A percentile compares a stretch with the other conserved stretches of the same genome.
These are phyloP conservation scores for Akanthomyces muscarius DNA, from an alignment of 2,329 filamentous ascomycete genomes.

Conservation along the genomic window DNA sequence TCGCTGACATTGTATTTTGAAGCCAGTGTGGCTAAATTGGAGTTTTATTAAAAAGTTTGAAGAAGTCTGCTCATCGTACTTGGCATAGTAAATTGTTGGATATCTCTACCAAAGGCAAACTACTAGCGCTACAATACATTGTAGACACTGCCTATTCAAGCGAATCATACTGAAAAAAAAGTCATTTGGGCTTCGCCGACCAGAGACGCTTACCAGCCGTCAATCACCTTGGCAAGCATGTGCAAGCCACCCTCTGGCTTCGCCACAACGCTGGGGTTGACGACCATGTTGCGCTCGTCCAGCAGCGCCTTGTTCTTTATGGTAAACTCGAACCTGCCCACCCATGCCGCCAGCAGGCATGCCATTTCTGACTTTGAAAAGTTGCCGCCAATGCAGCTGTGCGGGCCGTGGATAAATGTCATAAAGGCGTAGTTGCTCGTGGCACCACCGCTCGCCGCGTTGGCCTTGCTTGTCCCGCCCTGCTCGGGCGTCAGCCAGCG, in stretches of 20 bases:
- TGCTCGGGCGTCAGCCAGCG: slow-evolving; percentile 30
- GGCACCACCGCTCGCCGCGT: slow-evolving; percentile 46
- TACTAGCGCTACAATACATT: too few relatives aligned
- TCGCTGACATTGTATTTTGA: too few relatives aligned
- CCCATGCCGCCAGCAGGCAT: slow-evolving; percentile 71
- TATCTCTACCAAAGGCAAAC: too few relatives aligned
- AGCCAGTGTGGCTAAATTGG: too few relatives aligned
- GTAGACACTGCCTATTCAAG: too few relatives aligned
- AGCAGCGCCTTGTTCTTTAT: slow-evolving; percentile 54
- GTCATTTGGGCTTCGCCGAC: not conserved
- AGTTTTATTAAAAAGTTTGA: too few relatives aligned
- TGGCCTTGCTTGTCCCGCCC: slow-evolving; percentile 13
- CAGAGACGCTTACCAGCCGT: slow-evolving; percentile 12
- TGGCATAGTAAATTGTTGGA: too few relatives aligned
- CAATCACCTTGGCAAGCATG: slow-evolving; percentile 7
- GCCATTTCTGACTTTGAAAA: slow-evolving; percentile 85
- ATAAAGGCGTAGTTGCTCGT: slow-evolving; percentile 71
- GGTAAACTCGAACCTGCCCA: slow-evolving; percentile 68
- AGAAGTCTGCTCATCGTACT: too few relatives aligned
- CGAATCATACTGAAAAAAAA: too few relatives aligned
- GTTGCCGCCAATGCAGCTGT: slow-evolving; percentile 76
- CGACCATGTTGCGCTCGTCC: slow-evolving; percentile 26
- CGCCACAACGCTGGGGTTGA: not conserved
- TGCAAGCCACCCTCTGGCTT: slow-evolving; percentile 17
- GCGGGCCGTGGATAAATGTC: slow-evolving; percentile 81